Conservation (phyloP, 768 basidiomycete genomes). For the Suillus lakei region DNA sequence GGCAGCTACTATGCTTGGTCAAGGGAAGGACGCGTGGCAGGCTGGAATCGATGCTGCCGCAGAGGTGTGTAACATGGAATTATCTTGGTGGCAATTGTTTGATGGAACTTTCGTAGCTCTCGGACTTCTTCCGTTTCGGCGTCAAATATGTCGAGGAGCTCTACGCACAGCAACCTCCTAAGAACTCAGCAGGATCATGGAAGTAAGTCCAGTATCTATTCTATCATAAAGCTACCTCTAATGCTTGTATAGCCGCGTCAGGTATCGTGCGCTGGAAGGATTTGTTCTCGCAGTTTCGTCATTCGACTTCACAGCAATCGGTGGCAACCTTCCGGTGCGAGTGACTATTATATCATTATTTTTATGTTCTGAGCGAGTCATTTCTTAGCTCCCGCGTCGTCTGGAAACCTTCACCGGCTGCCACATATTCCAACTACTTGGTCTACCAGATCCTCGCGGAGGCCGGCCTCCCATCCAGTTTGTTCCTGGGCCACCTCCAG, state of each 20-base stretch:
- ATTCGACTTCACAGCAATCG: slow-evolving; percentile 99
- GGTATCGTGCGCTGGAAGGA: slow-evolving; percentile 97
- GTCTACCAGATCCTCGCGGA: slow-evolving; percentile 90
- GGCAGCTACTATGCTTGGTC: slow-evolving; percentile 97
- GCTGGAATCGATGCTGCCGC: slow-evolving; percentile 99
- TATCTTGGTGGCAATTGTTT: slow-evolving; percentile 4
- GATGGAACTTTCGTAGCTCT: slow-evolving; percentile 50
- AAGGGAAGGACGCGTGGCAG: slow-evolving; percentile 99
- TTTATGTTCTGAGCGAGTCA: background rate
- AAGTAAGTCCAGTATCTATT: slow-evolving; percentile 66
- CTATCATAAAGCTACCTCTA: background rate
- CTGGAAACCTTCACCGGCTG: slow-evolving; percentile 98
- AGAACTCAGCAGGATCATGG: slow-evolving; percentile 89
- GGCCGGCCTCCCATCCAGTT: slow-evolving; percentile 99
- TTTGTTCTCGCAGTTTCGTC: slow-evolving; percentile 98
- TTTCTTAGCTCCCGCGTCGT: slow-evolving; percentile 79
- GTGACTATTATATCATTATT: slow-evolving; percentile 1
- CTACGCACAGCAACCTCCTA: slow-evolving; percentile 87
- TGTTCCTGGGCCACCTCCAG: slow-evolving; percentile 85
- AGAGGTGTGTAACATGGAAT: slow-evolving; percentile 62
- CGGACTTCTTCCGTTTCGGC: slow-evolving; percentile 95
- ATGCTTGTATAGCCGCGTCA: slow-evolving; percentile 69
- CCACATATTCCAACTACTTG: slow-evolving; percentile 95
- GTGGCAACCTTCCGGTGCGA: slow-evolving; percentile 84
- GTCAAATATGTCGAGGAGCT: slow-evolving; percentile 97